phyloP scores from a whole-genome alignment of 83 land plant genomes.

The Thuja plicata region DNA sequence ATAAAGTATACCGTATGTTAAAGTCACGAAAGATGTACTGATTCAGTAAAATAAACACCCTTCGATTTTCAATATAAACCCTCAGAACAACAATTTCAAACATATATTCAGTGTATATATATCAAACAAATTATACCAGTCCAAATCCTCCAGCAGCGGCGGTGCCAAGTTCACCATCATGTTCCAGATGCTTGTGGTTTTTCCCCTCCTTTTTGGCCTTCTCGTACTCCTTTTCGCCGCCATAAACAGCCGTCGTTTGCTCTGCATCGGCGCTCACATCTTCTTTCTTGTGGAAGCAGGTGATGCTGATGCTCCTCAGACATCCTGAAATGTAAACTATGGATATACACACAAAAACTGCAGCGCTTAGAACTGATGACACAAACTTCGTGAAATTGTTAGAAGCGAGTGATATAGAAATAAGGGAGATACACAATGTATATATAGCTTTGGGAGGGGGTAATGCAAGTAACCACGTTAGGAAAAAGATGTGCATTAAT shows the following conservation, averaged over 20 bases:
- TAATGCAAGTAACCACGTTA: too few species aligned
- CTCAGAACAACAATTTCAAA: too few species aligned
- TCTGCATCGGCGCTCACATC: neutral
- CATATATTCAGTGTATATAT: neutral
- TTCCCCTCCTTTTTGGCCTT: conserved; percentile 6
- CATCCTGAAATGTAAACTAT: neutral
- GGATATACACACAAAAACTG: neutral
- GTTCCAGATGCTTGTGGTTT: conserved; percentile 14
- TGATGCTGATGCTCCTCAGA: neutral
- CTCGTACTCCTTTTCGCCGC: neutral
- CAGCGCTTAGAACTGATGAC: too few species aligned
- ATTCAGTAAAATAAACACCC: too few species aligned
- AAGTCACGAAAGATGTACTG: neutral
- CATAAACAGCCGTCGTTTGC: neutral
- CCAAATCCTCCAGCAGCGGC: conserved; percentile 37
- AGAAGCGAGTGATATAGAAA: too few species aligned
- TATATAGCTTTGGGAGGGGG: too few species aligned
- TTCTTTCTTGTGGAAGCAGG: neutral
- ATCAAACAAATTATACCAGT: conserved; percentile 11
- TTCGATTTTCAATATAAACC: too few species aligned
- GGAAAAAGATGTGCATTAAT: too few species aligned
- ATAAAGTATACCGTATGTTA: too few species aligned
- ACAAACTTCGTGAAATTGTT: too few species aligned
- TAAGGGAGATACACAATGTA: too few species aligned
- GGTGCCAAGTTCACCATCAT: conserved; percentile 19